Evolutionary conservation across 495 filamentous ascomycete species (phyloP).

Genomic region (Xylaria telfairii): DNA sequence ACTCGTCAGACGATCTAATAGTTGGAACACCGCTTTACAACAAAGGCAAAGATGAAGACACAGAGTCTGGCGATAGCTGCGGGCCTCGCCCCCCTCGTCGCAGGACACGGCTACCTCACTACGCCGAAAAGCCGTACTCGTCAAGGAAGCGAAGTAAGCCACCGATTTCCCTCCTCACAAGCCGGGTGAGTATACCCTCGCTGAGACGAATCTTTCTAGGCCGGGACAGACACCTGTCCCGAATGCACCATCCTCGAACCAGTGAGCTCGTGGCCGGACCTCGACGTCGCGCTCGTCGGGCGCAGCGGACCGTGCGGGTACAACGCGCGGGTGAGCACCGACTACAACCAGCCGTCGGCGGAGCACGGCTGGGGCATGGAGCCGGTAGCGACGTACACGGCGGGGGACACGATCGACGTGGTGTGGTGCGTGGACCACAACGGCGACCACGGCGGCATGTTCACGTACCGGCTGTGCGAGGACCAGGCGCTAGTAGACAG

Average conservation of each 20-base stretch:
- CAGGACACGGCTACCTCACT: slow-evolving; percentile 57
- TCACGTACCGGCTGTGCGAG: slow-evolving; percentile 62
- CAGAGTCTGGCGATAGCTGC: slow-evolving; percentile 22
- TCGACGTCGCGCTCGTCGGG: slow-evolving; percentile 53
- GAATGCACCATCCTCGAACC: slow-evolving; percentile 65
- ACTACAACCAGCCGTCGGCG: slow-evolving; percentile 58
- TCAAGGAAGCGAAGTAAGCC: slow-evolving; percentile 53
- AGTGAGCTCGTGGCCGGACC: slow-evolving; percentile 57
- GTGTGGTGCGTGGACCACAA: slow-evolving; percentile 66
- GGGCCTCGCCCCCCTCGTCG: slow-evolving; percentile 31
- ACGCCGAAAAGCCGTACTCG: slow-evolving; percentile 54
- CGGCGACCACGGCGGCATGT: slow-evolving; percentile 67
- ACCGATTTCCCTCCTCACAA: not conserved
- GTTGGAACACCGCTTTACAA: too few species aligned
- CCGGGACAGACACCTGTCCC: slow-evolving; percentile 58
- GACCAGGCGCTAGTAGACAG: slow-evolving; percentile 59
- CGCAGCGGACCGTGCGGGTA: slow-evolving; percentile 63
- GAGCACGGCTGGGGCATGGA: slow-evolving; percentile 50
- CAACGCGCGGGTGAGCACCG: slow-evolving; percentile 60
- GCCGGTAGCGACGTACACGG: slow-evolving; percentile 52
- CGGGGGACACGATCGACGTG: slow-evolving; percentile 55
- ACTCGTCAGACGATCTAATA: too few species aligned
- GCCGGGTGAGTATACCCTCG: too few species aligned
- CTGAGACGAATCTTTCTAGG: slow-evolving; percentile 34
- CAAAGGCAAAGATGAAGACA: slow-evolving; percentile 31